Evolutionary conservation across 2,329 filamentous ascomycete species (phyloP), one percentile per base, ranked within the genome.

Genomic region (Ampelomyces quisqualis): DNA sequence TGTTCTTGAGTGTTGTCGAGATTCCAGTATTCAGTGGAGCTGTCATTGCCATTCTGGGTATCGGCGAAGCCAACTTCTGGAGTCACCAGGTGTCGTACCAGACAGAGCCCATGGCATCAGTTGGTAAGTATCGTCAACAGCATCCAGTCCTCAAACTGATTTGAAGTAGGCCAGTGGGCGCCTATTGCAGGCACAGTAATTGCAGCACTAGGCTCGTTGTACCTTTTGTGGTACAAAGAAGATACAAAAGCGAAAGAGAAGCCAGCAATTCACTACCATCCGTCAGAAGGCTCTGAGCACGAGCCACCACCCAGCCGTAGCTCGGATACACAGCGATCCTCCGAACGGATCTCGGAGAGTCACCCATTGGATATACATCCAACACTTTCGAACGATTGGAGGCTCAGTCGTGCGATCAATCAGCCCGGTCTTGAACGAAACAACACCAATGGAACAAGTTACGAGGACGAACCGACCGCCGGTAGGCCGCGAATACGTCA

Each of bases 51-150:
- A 78, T 85, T 4, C 66, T 86, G 3, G 69, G 82, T 3, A 62
- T 81, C 1, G 83, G 83, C 0, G 83, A 86, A 62, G 70, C 72
- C 21, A 86, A 86, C 50, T 81, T 86, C 49, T 85, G 74, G 51
- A 84, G 78, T 33, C 14, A 39, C 0, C 78, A 77, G 40, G 70
- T 86, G 3, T 52, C 48, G 0, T 82, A 78, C 43, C 73, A 82
- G 45, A 84, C 79, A 0, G 83, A 86, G 45, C 80, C 81, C 0
- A 78, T 85, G 37, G 70, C 70, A 4, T 82, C 77, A 46, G 73
- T 85, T 34, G 81, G 78, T 23, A 40, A 11, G 56, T 22, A 5
- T 6, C 4, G 10, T 1, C 2, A 3, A n/a, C 10, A 3, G 22
- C 13, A 8, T 14, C 2, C 0, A 7, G 21, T 26, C 3, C 18